Conservation (phyloP, 192 early-diverging fungal species). For the Backusella westeae region DNA sequence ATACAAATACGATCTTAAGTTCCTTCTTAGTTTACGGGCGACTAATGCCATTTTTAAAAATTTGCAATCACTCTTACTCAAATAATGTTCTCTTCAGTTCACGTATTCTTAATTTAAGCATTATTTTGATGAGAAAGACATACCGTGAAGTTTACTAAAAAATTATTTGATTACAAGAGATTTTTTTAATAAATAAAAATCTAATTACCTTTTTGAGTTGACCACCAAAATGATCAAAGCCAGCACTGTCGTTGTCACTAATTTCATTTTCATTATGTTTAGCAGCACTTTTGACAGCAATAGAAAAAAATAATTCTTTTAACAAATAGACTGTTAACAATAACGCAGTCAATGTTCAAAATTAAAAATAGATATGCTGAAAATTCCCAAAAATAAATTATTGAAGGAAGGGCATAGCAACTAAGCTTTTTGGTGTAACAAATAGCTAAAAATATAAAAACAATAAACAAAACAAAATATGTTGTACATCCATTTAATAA, state of each 20-base stretch:
- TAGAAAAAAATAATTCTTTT: no score
- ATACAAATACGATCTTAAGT: no score
- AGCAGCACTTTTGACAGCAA: background rate
- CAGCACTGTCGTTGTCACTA: background rate
- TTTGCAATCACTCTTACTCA: no score
- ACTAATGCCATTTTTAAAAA: no score
- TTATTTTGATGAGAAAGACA: no score
- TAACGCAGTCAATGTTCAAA: background rate
- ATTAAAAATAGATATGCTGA: background rate
- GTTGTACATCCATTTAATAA: constrained; percentile 1
- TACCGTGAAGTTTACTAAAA: no score
- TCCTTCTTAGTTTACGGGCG: no score
- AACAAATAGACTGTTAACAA: no score
- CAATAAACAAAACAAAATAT: background rate
- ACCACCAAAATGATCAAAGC: background rate
- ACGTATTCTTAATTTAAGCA: no score
- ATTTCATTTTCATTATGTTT: background rate
- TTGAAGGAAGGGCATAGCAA: background rate
- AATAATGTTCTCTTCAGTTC: no score
- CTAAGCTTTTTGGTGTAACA: background rate
- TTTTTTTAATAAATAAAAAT: background rate
- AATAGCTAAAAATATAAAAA: background rate
- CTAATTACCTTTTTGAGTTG: background rate
- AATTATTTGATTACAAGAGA: background rate
- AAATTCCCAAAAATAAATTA: background rate